Conservation (phyloP, 2,329 filamentous ascomycete genomes). For the Arthroderma uncinatum region DNA sequence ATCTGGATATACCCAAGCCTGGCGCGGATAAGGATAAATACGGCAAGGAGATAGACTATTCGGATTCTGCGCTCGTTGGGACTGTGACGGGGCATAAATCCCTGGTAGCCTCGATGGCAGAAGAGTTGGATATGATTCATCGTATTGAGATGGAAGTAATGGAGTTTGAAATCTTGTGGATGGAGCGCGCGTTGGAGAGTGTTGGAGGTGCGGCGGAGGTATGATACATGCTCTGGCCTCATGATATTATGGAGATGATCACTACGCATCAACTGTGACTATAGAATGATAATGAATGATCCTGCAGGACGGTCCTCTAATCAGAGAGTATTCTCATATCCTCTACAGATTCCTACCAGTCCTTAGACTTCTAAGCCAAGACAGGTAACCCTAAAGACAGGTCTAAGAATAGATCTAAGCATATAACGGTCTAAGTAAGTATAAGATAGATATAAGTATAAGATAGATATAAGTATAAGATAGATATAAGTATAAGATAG, state of each 20-base stretch:
- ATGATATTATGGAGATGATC: not conserved
- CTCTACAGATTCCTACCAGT: too few species aligned
- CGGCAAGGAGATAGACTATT: slow-evolving; percentile 10
- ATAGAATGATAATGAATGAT: not conserved
- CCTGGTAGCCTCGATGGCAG: slow-evolving; percentile 26
- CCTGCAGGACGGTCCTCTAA: too few species aligned
- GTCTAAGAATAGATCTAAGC: too few species aligned
- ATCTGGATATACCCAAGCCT: slow-evolving; percentile 27
- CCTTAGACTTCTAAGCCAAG: too few species aligned
- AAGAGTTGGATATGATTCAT: slow-evolving; percentile 28
- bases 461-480: too few species aligned
- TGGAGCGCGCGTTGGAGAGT: slow-evolving; percentile 22
- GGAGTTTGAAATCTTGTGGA: slow-evolving; percentile 24
- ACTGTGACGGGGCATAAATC: slow-evolving; percentile 22
- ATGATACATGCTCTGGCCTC: not conserved
- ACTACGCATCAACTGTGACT: not conserved
- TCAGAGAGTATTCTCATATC: too few species aligned
- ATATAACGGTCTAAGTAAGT: too few species aligned
- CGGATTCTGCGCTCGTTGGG: slow-evolving; percentile 25
- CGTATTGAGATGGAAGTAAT: slow-evolving; percentile 28
- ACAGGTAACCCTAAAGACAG: too few species aligned
- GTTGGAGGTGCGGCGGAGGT: not conserved
- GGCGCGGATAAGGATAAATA: slow-evolving; percentile 19
- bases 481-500: too few species aligned
- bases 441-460: too few species aligned